A percentile compares a stretch with the other conserved stretches of the same genome.
Evolutionary conservation across 257 asterid species (phyloP).

Genomic region (Scutellaria minor): DNA sequence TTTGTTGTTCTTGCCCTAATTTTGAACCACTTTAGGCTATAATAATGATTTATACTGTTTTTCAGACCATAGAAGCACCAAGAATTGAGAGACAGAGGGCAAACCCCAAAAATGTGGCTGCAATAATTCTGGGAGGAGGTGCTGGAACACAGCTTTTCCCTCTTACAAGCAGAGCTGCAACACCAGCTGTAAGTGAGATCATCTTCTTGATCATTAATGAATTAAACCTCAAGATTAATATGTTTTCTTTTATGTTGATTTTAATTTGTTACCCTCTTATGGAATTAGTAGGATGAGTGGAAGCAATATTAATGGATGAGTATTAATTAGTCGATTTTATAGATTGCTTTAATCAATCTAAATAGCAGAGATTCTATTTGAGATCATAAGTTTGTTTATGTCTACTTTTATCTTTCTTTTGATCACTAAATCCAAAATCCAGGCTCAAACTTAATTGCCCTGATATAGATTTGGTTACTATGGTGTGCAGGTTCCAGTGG

Average conservation of each 20-base stretch:
- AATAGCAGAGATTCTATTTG: not conserved
- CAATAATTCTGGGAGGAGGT: slow-evolving; percentile 96
- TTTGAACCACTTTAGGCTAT: not conserved
- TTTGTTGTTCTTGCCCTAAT: slow-evolving; percentile 6
- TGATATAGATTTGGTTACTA: not conserved
- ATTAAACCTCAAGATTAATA: not conserved
- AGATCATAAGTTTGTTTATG: no score
- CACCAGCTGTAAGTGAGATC: slow-evolving; percentile 84
- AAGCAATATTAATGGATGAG: not conserved
- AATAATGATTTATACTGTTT: not conserved
- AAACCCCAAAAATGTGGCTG: slow-evolving; percentile 87
- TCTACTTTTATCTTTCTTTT: no score
- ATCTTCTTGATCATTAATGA: slow-evolving; percentile 29
- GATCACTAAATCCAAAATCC: no score
- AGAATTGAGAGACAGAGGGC: slow-evolving; percentile 65
- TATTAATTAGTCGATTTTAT: not conserved
- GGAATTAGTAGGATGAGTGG: not conserved
- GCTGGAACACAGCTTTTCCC: slow-evolving; percentile 90
- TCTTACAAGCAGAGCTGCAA: slow-evolving; percentile 86
- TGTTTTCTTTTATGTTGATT: no score
- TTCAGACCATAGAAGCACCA: slow-evolving; percentile 65
- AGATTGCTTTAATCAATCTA: not conserved
- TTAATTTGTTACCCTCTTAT: not conserved
- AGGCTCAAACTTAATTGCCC: not conserved
- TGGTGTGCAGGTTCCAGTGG: slow-evolving; percentile 77